Base-by-base conservation (phyloP, 2,329 filamentous ascomycete genomes). In the Xylaria digitata region DNA sequence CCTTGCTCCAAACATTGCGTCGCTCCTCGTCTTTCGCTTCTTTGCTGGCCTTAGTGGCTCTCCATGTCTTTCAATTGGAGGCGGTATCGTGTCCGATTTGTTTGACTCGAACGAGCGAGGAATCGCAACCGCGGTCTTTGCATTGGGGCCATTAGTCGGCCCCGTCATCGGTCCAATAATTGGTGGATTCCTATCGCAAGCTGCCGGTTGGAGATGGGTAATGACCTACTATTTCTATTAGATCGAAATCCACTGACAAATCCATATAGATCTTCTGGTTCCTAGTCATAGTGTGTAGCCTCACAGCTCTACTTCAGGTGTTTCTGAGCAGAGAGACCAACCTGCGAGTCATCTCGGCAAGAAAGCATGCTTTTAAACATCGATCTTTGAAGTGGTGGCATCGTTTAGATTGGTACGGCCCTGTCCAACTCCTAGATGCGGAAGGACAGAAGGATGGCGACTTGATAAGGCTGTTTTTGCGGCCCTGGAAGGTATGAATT, bases 141-240 rank as follows among this genome's bases (percentile, higher is more conserved):
- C 65, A 23, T 32, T 70, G 17, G 67, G 65, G 4, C 67, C 67
- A 7, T 34, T 70, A 9, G 17, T 70, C 9, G 68, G 68, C 15
- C 68, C 68, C 23, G 68, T 70, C 34, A 60, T 70, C 9, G 68
- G 67, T 13, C 67, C 67, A 19, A 60, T 69, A 59, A 62, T 65
- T 30, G 68, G 68, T 1, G 67, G 61, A 0, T 67, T 67, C 40
- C 23, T 68, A 19, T 60, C 65, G 11, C 64, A 65, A 30, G 37
- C 19, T 42, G 43, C 49, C 49, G 68, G 68, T 34, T 70, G 68
- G 68, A 55, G 68, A 65, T 68, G 68, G 68, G 61, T 65, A 65
- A 57, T 30, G 30, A 40, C 32, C 8, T 56, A 2, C 19, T 19
- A 32, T 32, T 49, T 37, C 58, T 11, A n/a, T 48, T 19, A 21